Conservation (phyloP, 768 basidiomycete species). For the Cystobasidiopsis lactophilus region DNA sequence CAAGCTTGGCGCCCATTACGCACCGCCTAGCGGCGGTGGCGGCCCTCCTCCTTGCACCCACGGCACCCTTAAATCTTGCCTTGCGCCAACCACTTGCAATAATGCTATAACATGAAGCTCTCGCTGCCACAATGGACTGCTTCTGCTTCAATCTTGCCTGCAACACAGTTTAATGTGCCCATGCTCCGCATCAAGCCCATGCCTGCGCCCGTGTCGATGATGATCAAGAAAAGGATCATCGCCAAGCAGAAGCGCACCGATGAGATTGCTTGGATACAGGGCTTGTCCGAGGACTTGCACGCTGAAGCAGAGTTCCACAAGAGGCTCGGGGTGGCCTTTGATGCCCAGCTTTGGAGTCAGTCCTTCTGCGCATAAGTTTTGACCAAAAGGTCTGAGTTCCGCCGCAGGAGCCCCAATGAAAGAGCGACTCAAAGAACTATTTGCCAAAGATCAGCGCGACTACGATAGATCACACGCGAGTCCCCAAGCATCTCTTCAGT, state of each 20-base stretch:
- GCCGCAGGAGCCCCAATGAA: too few species aligned
- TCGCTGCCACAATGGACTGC: too few species aligned
- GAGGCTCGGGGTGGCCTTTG: background rate
- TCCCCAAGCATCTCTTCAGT: too few species aligned
- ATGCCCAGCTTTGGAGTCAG: background rate
- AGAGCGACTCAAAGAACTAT: too few species aligned
- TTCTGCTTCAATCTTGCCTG: background rate
- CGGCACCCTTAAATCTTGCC: too few species aligned
- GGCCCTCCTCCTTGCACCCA: too few species aligned
- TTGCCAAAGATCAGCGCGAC: background rate
- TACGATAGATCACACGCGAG: background rate
- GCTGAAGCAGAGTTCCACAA: background rate
- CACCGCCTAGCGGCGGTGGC: too few species aligned
- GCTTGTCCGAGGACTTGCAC: constrained; percentile 1
- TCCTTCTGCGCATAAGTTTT: background rate
- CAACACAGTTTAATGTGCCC: constrained; percentile 35
- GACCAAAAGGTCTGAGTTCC: too few species aligned
- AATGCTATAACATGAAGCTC: too few species aligned
- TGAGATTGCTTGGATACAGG: background rate
- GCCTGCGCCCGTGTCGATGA: constrained; percentile 44
- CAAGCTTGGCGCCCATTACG: too few species aligned
- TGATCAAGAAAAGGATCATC: constrained; percentile 36
- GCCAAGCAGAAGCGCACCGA: constrained; percentile 31
- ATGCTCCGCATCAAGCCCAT: constrained; percentile 64
- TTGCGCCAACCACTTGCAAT: too few species aligned